Percentiles rank a stretch among this genome's conserved stretches.
These are phyloP conservation scores for Cyclostephanos tholiformis DNA, from an alignment of 108 stramenopile genomes.

Conservation along the genomic window DNA sequence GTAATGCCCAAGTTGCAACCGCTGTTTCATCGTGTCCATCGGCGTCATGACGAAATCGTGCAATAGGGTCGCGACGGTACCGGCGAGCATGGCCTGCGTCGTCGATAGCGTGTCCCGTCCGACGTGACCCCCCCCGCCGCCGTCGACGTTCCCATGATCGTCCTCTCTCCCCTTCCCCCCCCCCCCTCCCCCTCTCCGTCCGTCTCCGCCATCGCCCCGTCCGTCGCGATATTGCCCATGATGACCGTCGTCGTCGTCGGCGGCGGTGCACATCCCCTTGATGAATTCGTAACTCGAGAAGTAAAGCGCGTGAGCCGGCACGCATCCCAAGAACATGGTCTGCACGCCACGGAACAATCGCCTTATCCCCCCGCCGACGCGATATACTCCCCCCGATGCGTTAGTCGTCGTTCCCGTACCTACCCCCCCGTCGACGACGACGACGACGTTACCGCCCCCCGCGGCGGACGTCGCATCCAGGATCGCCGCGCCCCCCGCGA, in stretches of 20 bases:
- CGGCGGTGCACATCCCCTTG: constrained; percentile 53
- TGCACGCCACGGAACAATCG: constrained; percentile 97
- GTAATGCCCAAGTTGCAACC: constrained; percentile 98
- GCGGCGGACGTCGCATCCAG: constrained; percentile 18
- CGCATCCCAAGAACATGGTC: constrained; percentile 93
- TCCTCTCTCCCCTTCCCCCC: not conserved
- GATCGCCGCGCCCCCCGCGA: not conserved
- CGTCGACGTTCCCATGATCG: not conserved
- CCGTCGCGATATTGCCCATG: not conserved
- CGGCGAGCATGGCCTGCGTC: constrained; percentile 68
- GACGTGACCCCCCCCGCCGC: constrained; percentile 1
- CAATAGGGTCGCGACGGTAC: constrained; percentile 84
- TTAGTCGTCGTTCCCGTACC: too few species aligned
- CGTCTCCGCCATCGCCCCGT: not conserved
- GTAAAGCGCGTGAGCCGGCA: constrained; percentile 98
- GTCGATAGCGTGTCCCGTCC: constrained; percentile 26
- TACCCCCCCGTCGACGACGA: not conserved
- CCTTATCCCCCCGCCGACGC: constrained; percentile 51
- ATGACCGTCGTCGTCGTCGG: constrained; percentile 9
- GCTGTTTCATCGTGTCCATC: constrained; percentile 98
- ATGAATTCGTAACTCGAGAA: constrained; percentile 92
- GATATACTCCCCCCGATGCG: too few species aligned
- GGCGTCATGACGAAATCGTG: constrained; percentile 98
- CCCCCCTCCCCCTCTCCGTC: not conserved
- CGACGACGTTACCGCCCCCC: too few species aligned